These are phyloP conservation scores for Phanerochaete carnosa DNA, from an alignment of 768 basidiomycete species.

Conservation along the genomic window DNA sequence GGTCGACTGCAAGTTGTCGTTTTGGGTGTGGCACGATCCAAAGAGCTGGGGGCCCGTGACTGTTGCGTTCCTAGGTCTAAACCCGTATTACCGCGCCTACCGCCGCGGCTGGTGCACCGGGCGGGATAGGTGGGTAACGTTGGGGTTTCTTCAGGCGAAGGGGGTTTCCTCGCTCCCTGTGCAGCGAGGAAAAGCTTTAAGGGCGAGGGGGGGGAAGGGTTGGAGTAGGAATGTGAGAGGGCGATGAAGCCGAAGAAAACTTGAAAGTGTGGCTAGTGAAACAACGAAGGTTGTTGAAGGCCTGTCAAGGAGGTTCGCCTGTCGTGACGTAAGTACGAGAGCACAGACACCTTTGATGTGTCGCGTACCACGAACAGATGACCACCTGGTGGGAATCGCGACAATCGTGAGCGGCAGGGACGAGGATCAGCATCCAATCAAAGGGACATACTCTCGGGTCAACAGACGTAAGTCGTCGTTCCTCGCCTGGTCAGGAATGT, in stretches of 20 bases:
- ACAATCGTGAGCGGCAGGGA: constrained; percentile 13
- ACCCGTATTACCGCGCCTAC: constrained; percentile 69
- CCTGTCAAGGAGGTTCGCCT: constrained; percentile 83
- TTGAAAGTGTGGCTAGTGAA: constrained; percentile 1
- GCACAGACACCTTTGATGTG: not conserved
- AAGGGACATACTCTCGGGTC: constrained; percentile 64
- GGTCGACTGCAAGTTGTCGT: not conserved
- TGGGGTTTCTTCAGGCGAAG: constrained; percentile 50
- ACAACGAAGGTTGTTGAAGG: constrained; percentile 12
- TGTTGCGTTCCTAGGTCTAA: constrained; percentile 17
- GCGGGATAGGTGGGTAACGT: constrained; percentile 52
- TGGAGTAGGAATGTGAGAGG: constrained; percentile 11
- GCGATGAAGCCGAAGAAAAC: constrained; percentile 7
- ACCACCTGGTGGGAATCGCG: constrained; percentile 52
- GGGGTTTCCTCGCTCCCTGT: constrained; percentile 65
- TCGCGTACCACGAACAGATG: constrained; percentile 67
- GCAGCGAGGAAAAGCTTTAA: constrained; percentile 64
- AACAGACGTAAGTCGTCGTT: constrained; percentile 79
- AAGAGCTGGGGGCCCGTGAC: not conserved
- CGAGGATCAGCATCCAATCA: constrained; percentile 5
- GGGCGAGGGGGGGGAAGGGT: constrained; percentile 25
- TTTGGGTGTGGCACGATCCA: constrained; percentile 2
- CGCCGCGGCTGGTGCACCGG: constrained; percentile 69
- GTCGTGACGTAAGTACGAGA: constrained; percentile 9
- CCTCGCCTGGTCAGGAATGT: constrained; percentile 74